Conservation (phyloP, 345 rosid genomes). For the Aquilaria yunnanensis region DNA sequence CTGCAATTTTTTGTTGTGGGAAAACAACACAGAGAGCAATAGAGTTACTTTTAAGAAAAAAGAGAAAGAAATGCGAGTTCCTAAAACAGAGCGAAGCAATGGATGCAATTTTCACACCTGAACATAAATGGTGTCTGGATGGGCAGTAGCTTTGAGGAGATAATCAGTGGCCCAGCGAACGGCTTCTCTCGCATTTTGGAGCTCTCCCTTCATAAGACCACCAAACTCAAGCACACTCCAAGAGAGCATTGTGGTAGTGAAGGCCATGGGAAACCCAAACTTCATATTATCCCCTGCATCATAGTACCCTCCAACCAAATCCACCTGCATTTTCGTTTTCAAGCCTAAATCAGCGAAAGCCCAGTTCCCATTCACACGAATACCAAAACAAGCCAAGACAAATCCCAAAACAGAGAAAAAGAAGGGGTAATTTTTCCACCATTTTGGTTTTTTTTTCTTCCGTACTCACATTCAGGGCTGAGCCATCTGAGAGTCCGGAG, state of each 20-base stretch:
- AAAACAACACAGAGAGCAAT: too few relatives aligned
- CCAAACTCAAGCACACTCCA: slow-evolving; percentile 3
- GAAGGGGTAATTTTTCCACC: too few relatives aligned
- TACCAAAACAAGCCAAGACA: too few relatives aligned
- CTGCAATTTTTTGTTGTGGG: not conserved
- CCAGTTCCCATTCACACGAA: too few relatives aligned
- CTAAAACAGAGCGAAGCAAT: too few relatives aligned
- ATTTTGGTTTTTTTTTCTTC: too few relatives aligned
- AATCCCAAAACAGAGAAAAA: too few relatives aligned
- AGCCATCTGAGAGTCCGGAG: not conserved
- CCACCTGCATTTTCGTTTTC: not conserved
- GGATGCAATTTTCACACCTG: not conserved
- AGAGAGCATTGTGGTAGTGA: slow-evolving; percentile 4
- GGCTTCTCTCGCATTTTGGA: not conserved
- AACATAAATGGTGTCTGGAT: not conserved
- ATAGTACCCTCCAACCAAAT: slow-evolving; percentile 2
- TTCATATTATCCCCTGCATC: slow-evolving; percentile 4
- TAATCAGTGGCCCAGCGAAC: slow-evolving; percentile 5
- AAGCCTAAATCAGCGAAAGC: not conserved
- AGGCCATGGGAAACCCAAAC: slow-evolving; percentile 4
- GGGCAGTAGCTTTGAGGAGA: slow-evolving; percentile 1
- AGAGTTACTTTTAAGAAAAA: too few relatives aligned
- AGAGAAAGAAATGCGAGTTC: too few relatives aligned
- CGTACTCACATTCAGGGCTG: not conserved
- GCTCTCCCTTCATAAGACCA: not conserved